Percentiles rank a stretch among this genome's conserved stretches.
Evolutionary conservation across 805 yeast genomes (phyloP).

Genomic region (Kodamaea fukazawae): DNA sequence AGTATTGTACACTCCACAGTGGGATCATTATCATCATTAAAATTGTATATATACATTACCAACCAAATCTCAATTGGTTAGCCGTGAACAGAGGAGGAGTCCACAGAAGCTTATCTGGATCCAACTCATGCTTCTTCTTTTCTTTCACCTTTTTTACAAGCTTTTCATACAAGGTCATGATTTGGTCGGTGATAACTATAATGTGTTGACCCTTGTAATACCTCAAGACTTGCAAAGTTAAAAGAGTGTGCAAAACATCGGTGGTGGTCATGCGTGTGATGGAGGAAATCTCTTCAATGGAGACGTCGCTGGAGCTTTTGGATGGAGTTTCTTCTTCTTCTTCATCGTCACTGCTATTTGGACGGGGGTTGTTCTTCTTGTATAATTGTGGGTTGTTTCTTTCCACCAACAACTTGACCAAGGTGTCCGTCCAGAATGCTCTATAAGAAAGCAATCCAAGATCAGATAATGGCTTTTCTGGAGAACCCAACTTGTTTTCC

Average conservation of each 20-base stretch:
- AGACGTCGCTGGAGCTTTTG: constrained; percentile 45
- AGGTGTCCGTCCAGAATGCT: constrained; percentile 93
- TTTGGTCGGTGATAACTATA: constrained; percentile 80
- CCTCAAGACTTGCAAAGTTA: constrained; percentile 82
- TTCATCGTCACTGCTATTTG: constrained; percentile 24
- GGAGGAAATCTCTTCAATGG: constrained; percentile 87
- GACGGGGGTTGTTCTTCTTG: constrained; percentile 34
- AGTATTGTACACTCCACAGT: too few species aligned
- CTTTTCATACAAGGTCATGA: constrained; percentile 71
- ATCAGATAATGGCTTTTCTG: constrained; percentile 96
- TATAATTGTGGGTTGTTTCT: constrained; percentile 38
- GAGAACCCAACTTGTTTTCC: constrained; percentile 91
- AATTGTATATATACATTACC: constrained; percentile 46
- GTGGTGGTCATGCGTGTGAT: constrained; percentile 94
- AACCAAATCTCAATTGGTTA: constrained; percentile 91
- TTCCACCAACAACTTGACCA: constrained; percentile 71
- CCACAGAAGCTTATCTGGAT: constrained; percentile 76
- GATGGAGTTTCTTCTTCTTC: constrained; percentile 15
- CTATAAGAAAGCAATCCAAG: constrained; percentile 89
- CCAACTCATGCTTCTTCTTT: constrained; percentile 73
- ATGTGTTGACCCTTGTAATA: constrained; percentile 95
- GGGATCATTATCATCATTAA: too few species aligned
- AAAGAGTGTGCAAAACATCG: constrained; percentile 89
- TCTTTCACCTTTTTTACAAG: constrained; percentile 48
- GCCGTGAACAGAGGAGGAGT: constrained; percentile 96